Evolutionary conservation across 1,284 basidiomycete species (phyloP), one percentile per base, ranked within the genome.

Genomic region (Pterula multifida): DNA sequence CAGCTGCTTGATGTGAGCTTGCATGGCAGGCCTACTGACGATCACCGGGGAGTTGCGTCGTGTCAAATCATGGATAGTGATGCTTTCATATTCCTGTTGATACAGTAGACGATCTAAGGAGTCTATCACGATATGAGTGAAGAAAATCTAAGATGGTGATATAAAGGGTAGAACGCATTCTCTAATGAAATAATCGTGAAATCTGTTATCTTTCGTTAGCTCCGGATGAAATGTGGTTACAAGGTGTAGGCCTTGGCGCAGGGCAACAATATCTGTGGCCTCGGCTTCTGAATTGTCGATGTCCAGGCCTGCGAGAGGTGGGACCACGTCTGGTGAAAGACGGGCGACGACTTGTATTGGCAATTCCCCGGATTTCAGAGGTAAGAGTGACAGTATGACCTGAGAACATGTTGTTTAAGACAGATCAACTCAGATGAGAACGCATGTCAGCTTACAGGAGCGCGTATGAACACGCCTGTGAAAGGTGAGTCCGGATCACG

Each of bases 191-290:
- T 86, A 91, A 55, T 93, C 85, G 63, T 97, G 94, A 60, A 97
- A 87, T 28, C 95, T 78, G 51, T 78, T 70, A 63, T 98, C 95
- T 35, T 75, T 74, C 15, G 90, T 95, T 44, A 98, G 70, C 66
- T 98, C 95, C 0, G 95, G 95, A 61, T 98, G 95, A 70, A 98
- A 98, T 1, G 84, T 90, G 1, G 93, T 95, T 25, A 93, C 75
- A 49, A 98, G 70, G 61, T 93, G 83, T 36, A 73, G 73, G 17
- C 92, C 92, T 63, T 96, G 90, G 11, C 84, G 77, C 15, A 96
- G 66, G 22, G 93, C 94, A 47, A 98, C 94, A 53, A 90, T 78
- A 4, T 77, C 83, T 56, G 73, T 79, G 50, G 76, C 73, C 59
- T 78, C 82, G 56, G 75, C 69, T 60, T 67, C 52, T 66, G 65